Conservation (phyloP, 352 stramenopile species). For the Pythium sukuiense region DNA sequence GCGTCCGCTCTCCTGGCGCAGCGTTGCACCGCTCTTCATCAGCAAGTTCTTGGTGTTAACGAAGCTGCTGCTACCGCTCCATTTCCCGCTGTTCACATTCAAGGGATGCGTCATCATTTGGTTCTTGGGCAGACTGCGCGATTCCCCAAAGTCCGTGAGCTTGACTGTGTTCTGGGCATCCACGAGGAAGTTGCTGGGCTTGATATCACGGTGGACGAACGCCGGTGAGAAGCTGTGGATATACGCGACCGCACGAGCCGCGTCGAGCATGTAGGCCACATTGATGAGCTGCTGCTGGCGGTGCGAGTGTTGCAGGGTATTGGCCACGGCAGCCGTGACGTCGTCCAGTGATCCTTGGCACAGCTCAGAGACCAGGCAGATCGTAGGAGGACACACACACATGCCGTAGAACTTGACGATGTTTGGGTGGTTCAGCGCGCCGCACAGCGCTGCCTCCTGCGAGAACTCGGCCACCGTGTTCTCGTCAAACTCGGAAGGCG, state of each 20-base stretch:
- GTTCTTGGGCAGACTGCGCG: conserved; percentile 19
- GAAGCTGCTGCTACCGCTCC: neutral
- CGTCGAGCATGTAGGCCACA: conserved; percentile 64
- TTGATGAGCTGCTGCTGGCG: conserved; percentile 51
- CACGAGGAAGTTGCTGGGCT: conserved; percentile 77
- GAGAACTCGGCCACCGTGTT: conserved; percentile 72
- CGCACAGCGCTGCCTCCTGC: conserved; percentile 69
- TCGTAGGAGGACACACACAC: conserved; percentile 68
- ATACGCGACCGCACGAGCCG: conserved; percentile 54
- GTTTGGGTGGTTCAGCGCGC: conserved; percentile 65
- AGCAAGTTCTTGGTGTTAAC: neutral
- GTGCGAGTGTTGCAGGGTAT: conserved; percentile 42
- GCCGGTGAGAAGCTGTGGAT: conserved; percentile 69
- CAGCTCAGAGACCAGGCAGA: conserved; percentile 70
- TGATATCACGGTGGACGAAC: conserved; percentile 72
- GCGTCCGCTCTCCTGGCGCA: conserved; percentile 12
- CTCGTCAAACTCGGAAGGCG: conserved; percentile 48
- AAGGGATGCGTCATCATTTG: neutral
- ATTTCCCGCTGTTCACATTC: conserved; percentile 1
- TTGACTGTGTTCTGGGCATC: conserved; percentile 26
- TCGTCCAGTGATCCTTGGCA: conserved; percentile 57
- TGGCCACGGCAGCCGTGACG: conserved; percentile 44
- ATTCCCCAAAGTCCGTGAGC: conserved; percentile 35
- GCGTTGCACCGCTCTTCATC: neutral
- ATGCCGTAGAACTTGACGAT: conserved; percentile 79